phyloP scores from a whole-genome alignment of 2,329 filamentous ascomycete species.

The Trichoderma breve region DNA sequence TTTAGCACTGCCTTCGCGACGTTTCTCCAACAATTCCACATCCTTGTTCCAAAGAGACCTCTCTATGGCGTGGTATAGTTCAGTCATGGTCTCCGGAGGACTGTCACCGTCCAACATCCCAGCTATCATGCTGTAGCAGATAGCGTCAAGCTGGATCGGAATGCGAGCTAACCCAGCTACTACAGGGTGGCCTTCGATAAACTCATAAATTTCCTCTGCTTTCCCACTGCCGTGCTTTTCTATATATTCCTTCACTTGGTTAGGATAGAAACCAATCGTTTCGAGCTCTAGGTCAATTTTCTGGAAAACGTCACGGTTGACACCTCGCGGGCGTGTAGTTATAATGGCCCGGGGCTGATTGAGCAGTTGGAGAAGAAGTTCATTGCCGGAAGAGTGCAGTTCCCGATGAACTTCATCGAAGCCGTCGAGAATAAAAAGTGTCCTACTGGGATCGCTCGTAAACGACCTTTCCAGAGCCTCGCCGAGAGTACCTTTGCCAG shows the following conservation, averaged over 20 bases:
- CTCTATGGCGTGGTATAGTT: slow-evolving; percentile 1
- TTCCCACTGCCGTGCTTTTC: neutral
- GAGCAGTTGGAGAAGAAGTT: neutral
- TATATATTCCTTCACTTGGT: neutral
- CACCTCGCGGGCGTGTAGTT: neutral
- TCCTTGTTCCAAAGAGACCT: neutral
- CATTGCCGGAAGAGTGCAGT: neutral
- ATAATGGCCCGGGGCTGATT: neutral
- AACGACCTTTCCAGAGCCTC: neutral
- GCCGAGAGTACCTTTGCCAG: neutral
- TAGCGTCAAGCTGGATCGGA: slow-evolving; percentile 1
- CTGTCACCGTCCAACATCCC: neutral
- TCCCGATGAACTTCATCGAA: neutral
- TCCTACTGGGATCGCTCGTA: neutral
- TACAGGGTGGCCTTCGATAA: neutral
- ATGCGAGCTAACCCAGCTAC: slow-evolving; percentile 26
- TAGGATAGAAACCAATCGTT: neutral
- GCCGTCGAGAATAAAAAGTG: neutral
- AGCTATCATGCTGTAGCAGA: slow-evolving; percentile 6
- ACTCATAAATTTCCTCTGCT: neutral
- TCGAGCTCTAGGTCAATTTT: neutral
- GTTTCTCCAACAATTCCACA: neutral
- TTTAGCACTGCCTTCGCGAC: neutral
- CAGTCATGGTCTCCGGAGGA: neutral
- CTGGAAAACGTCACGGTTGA: neutral